Base-by-base conservation (phyloP, 2,329 filamentous ascomycete genomes). In the Metarhizium anisopliae region DNA sequence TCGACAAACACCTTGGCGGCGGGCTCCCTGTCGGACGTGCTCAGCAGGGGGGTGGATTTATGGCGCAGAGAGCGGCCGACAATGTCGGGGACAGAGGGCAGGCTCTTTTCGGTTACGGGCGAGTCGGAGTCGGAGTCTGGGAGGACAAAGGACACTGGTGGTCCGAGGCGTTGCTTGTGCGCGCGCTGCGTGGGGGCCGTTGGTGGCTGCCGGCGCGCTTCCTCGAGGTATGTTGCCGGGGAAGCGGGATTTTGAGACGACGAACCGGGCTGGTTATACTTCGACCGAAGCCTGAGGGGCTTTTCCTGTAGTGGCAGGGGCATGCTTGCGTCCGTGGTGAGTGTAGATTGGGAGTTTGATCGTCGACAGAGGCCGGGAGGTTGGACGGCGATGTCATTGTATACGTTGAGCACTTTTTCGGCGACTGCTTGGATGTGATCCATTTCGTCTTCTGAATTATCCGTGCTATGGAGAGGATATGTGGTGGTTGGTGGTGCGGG, bases 1-100 rank as follows among this genome's bases (percentile, higher is more conserved):
- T 85, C 77, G 13, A 86, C 82, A 35, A 86, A 78, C 73, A 85
- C 80, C 70, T 85, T 86, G 38, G 80, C 79, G 13, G 84, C 66
- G 1, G 77, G 76, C 11, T 77, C 73, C 61, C 62, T 60, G 1
- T 60, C 60, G n/a, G 32, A 14, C 30, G 50, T 51, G 10, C 49
- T 53, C 10, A 61, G 56, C 13, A 52, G 52, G 2, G 59, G 54
- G 3, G 54, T 55, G 16, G 55, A 52, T 16, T 52, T 47, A 45
- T 55, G 55, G 7, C 62, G 59, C 11, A 42, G n/a, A 32, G 51
- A 53, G 18, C 52, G 55, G 38, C 56, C 51, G 20, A 50, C 16
- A 3, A 50, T 38, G 4, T 55, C 51, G 2, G 47, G 20, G 11
- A 47, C 51, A 32, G 51, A 35, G 14, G 18, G 29, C 20, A 38